Evolutionary conservation across 805 yeast species (phyloP).

Genomic region (Wickerhamomyces hampshirensis): DNA sequence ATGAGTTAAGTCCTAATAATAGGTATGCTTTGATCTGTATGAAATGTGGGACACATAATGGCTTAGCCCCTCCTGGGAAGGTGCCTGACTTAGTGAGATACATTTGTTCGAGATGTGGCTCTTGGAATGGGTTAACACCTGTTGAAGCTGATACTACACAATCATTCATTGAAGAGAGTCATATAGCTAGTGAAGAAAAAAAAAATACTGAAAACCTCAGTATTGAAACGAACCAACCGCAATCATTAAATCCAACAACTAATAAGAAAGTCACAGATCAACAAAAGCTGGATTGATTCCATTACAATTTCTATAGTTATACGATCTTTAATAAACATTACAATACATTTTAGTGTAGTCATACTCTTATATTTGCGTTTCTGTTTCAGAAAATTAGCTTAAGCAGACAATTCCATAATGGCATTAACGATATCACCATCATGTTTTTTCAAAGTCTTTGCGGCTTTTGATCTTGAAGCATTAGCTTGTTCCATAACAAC

Average conservation of each 20-base stretch:
- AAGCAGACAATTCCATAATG: conserved; percentile 67
- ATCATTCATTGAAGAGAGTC: too few relatives aligned
- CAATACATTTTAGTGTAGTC: too few relatives aligned
- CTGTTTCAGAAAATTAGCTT: conserved; percentile 4
- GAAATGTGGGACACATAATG: conserved; percentile 68
- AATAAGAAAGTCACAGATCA: too few relatives aligned
- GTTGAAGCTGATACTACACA: too few relatives aligned
- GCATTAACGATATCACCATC: conserved; percentile 95
- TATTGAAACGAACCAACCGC: too few relatives aligned
- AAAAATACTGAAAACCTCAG: too few relatives aligned
- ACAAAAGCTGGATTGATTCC: too few relatives aligned
- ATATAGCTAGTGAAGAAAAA: too few relatives aligned
- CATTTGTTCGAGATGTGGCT: conserved; percentile 63
- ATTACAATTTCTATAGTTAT: too few relatives aligned
- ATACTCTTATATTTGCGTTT: too few relatives aligned
- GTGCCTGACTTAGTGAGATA: conserved; percentile 47
- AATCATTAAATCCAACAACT: too few relatives aligned
- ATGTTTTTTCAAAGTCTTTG: conserved; percentile 82
- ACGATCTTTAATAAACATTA: too few relatives aligned
- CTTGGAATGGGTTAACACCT: conserved; percentile 24
- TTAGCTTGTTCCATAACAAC: conserved; percentile 89
- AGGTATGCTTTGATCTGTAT: conserved; percentile 71
- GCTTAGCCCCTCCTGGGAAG: conserved; percentile 72
- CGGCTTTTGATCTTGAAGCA: conserved; percentile 86
- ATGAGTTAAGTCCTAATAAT: conserved; percentile 53